Evolutionary conservation across 139 green algal genomes (phyloP), one percentile per base, ranked within the genome.

Genomic region (Pseudopediastrum boryanum): DNA sequence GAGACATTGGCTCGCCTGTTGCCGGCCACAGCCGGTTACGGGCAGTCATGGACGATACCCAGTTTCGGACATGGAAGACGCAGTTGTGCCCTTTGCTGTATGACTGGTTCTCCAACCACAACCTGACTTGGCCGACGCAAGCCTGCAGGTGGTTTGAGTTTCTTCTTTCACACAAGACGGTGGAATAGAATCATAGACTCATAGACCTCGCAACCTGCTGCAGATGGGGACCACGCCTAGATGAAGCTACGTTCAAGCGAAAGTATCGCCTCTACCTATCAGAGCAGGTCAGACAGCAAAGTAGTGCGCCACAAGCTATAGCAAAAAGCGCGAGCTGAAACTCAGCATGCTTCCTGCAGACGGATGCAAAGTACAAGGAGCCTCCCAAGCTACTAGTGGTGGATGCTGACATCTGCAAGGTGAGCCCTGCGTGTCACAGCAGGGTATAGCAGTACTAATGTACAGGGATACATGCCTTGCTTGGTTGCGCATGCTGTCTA

Each of bases 191-290:
- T 21, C 16, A 21, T 21, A 58, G 48, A 16, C 16, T n/a, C 16
- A 21, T 21, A 58, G 21, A 58, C 19, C 16, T n/a, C 16, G 48
- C 48, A 58, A 21, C 48, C n/a, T n/a, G n/a, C n/a, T 19, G 41
- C 83, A 94, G 93, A 38, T 98, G 94, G 93, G 94, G 94, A 1
- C 82, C 87, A 1, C 46, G 86, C 13, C 51, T 97, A 25, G 85
- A 94, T 38, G 72, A 94, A 16, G 67, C 78, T 8, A 85, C 72
- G 2, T 90, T 87, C 71, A 92, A 91, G 72, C 64, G 29, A 16
- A 87, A 77, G n/a, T 90, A 95, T 66, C 68, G 83, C 10, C 44
- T 96, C 4, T 98, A 98, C 80, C 82, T 98, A 4, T 96, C 94
- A 3, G 94, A 98, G 79, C 90, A 91, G 81, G 86, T 89, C 39